Conservation (phyloP, 192 early-diverging fungal species). For the Thoreauomyces humboldtii region DNA sequence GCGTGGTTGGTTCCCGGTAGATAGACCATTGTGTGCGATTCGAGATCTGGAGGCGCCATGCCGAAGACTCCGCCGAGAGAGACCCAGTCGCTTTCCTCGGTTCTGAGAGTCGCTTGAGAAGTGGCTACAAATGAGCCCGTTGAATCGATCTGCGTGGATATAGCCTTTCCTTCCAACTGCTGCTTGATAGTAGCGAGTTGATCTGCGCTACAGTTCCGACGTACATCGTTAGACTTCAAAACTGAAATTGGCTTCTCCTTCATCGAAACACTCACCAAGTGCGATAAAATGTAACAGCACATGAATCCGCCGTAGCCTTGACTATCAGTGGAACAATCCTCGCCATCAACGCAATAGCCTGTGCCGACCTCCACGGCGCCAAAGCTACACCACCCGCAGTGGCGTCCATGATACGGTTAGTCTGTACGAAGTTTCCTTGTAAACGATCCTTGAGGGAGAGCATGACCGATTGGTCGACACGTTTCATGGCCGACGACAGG, state of each 20-base stretch:
- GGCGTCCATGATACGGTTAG: slow-evolving; percentile 17
- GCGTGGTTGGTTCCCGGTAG: slow-evolving; percentile 11
- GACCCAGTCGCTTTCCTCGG: not conserved
- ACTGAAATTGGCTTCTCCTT: not conserved
- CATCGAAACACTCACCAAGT: not conserved
- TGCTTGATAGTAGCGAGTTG: slow-evolving; percentile 10
- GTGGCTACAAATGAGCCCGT: slow-evolving; percentile 10
- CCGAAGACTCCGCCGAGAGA: slow-evolving; percentile 8
- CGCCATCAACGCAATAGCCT: not conserved
- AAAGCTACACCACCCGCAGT: not conserved
- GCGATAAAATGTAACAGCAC: slow-evolving; percentile 3
- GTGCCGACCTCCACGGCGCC: not conserved
- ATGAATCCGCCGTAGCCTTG: not conserved
- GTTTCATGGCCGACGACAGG: slow-evolving; percentile 19
- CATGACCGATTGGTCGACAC: slow-evolving; percentile 11
- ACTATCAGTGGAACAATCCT: not conserved
- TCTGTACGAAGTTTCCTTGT: not conserved
- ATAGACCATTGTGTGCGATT: not conserved
- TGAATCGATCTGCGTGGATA: slow-evolving; percentile 8
- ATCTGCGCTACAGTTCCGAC: not conserved
- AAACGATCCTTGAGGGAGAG: slow-evolving; percentile 15
- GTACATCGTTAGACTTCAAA: not conserved
- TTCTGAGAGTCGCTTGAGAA: not conserved
- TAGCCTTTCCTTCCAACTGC: slow-evolving; percentile 8
- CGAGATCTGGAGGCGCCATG: slow-evolving; percentile 5